phyloP scores from a whole-genome alignment of 139 green algal species.

The Tetradesmus obliquus region DNA sequence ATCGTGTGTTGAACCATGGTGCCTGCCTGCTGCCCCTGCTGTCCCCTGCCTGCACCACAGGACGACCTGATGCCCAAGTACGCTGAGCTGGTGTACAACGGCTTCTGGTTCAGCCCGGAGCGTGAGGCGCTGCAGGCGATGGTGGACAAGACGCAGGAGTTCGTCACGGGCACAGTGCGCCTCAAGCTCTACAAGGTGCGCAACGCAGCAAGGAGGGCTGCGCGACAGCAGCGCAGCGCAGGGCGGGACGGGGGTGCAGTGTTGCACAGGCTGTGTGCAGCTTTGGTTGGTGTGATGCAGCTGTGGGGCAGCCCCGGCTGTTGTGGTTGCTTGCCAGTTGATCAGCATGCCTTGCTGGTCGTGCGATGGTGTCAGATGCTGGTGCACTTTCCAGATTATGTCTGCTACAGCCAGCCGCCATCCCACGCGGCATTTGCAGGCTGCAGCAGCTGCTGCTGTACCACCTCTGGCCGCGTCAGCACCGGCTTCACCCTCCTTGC shows the following conservation, averaged over 20 bases:
- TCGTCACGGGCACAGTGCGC: slow-evolving; percentile 74
- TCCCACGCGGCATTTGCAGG: too few species aligned
- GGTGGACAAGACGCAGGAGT: slow-evolving; percentile 90
- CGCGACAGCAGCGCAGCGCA: not conserved
- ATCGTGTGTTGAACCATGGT: not conserved
- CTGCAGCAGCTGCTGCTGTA: not conserved
- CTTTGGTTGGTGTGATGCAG: slow-evolving; percentile 69
- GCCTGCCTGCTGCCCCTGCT: not conserved
- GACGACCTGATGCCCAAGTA: slow-evolving; percentile 86
- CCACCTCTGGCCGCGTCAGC: not conserved
- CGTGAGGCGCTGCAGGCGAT: slow-evolving; percentile 90
- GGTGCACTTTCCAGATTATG: too few species aligned
- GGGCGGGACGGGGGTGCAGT: not conserved
- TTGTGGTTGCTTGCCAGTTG: slow-evolving; percentile 71
- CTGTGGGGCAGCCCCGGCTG: slow-evolving; percentile 69
- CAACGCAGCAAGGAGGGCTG: not conserved
- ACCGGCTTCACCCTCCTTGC: not conserved
- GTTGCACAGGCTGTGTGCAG: slow-evolving; percentile 22
- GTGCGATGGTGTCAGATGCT: too few species aligned
- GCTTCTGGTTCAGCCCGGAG: slow-evolving; percentile 81
- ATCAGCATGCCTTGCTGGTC: too few species aligned
- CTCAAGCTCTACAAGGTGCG: slow-evolving; percentile 63
- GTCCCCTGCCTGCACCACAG: slow-evolving; percentile 38
- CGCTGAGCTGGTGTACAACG: slow-evolving; percentile 87
- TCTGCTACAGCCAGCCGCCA: too few species aligned